Conservation (phyloP, 83 land plant species). For the Isoetes engelmannii region DNA sequence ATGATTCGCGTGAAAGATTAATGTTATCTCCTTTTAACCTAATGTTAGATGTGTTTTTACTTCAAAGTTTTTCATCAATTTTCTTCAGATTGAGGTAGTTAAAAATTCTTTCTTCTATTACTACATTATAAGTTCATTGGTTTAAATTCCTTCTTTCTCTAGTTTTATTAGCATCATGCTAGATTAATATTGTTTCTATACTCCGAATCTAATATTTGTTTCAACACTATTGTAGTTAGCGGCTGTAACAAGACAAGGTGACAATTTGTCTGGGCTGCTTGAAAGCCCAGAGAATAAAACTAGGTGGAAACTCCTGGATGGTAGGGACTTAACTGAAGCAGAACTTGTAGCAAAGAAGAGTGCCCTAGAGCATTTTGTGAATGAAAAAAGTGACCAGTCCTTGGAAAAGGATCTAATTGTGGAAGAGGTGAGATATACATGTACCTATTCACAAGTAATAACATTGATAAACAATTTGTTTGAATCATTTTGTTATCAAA, state of each 20-base stretch:
- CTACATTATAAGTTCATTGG: too few species aligned
- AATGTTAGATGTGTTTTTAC: too few species aligned
- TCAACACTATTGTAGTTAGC: conserved; percentile 7
- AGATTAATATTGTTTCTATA: too few species aligned
- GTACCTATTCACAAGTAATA: neutral
- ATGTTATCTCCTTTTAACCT: too few species aligned
- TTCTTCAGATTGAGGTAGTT: too few species aligned
- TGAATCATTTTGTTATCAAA: neutral
- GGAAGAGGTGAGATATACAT: conserved; percentile 26
- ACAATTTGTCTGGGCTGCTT: conserved; percentile 26
- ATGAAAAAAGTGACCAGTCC: conserved; percentile 25
- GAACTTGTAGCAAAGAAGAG: conserved; percentile 29
- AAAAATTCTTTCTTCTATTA: too few species aligned
- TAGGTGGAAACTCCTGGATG: conserved; percentile 27
- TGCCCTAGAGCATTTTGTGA: conserved; percentile 20
- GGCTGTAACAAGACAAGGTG: conserved; percentile 14
- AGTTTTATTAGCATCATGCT: too few species aligned
- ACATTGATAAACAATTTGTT: too few species aligned
- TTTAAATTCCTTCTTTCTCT: too few species aligned
- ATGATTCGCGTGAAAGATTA: too few species aligned
- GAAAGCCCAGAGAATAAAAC: conserved; percentile 27
- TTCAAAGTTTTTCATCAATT: too few species aligned
- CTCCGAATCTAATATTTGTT: too few species aligned
- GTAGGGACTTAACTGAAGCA: conserved; percentile 18
- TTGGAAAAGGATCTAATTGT: conserved; percentile 32